Base-by-base conservation (phyloP, 2,329 filamentous ascomycete species). In the Fusarium nelsonii region DNA sequence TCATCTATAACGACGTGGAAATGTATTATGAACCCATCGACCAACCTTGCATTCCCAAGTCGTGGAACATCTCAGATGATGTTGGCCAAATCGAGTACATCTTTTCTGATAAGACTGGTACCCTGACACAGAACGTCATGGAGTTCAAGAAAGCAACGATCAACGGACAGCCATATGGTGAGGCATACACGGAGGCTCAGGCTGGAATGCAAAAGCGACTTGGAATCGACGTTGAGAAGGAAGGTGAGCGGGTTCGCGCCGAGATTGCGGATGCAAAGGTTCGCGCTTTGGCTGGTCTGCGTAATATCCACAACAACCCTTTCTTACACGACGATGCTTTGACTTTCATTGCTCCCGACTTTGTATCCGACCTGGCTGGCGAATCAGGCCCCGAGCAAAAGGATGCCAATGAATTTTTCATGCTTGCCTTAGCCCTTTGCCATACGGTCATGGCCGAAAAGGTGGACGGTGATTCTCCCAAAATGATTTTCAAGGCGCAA, bases 81-180 rank as follows among this genome's bases (percentile, higher is more conserved):
- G 85, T 99, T 46, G 96, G 96, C 14, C 96, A 99, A 81, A 97
- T 99, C 67, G 96, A 98, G 80, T 99, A 98, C 83, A 97, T 99
- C 71, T 99, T 99, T 80, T 97, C 94, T 1, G 95, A 98, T 83
- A 98, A 98, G 84, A 98, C 95, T 1, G 95, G 95, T 28, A 98
- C 95, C 2, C 83, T 98, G 72, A 98, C 95, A 8, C 97, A 96
- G 81, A 98, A 98, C 76, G 91, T 94, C 84, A 98, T 99, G 96
- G 97, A 99, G 79, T 99, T 98, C 87, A 99, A 98, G 80, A 99
- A 99, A 80, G 94, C 92, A 57, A 97, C 94, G 1, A 91, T 99
- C 80, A 98, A 98, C 75, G 95, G 95, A n/a, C 88, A 96, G 63
- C 90, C 94, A 0, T 99, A 99, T 72, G 96, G 97, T 65, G 96